These are phyloP conservation scores for Colletotrichum neosansevieriae DNA, from an alignment of 2,329 filamentous ascomycete species.

Conservation along the genomic window DNA sequence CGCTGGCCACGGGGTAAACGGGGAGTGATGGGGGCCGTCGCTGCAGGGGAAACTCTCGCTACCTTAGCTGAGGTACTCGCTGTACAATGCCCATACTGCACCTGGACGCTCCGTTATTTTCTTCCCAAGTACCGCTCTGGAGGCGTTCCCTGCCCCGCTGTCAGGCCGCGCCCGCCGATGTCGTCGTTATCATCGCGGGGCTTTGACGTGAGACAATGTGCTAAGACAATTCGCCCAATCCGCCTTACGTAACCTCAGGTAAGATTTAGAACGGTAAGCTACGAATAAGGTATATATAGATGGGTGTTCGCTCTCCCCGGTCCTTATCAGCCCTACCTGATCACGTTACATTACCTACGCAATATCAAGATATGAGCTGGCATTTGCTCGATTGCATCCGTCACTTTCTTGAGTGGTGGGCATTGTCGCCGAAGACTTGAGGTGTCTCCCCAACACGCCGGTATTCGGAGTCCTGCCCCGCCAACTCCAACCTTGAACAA, in stretches of 20 bases:
- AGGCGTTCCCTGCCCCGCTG: not conserved
- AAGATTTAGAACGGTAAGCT: not conserved
- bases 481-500: conserved; percentile 2
- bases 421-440: not conserved
- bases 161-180: conserved; percentile 34
- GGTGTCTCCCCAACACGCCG: conserved; percentile 11
- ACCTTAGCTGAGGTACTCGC: too few species aligned
- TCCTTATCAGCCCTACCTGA: conserved; percentile 36
- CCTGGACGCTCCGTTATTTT: too few species aligned
- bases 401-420: conserved; percentile 14
- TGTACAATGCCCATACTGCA: too few species aligned
- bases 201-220: conserved; percentile 25
- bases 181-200: conserved; percentile 39
- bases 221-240: conserved; percentile 26
- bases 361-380: conserved; percentile 24
- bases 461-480: conserved; percentile 28
- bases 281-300: not conserved
- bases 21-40: conserved; percentile 9
- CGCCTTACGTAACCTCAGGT: conserved; percentile 2
- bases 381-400: not conserved
- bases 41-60: conserved; percentile 32
- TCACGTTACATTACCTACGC: conserved; percentile 36
- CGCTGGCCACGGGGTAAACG: not conserved
- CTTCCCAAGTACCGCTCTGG: too few species aligned
- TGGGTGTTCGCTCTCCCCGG: not conserved